Base-by-base conservation (phyloP, 768 basidiomycete species). In the Rhodocollybia butyracea region DNA sequence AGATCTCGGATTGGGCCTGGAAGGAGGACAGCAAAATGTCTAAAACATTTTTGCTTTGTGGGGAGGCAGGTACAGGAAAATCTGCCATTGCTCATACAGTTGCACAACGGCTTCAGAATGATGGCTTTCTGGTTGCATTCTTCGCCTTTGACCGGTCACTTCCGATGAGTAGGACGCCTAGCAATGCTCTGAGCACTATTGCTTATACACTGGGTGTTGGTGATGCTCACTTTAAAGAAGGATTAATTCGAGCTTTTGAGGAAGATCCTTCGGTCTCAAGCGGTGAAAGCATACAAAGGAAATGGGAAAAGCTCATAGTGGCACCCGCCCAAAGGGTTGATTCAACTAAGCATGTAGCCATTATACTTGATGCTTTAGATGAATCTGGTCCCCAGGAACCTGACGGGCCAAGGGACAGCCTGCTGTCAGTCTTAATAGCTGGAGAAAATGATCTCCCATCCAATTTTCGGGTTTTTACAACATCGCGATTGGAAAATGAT, bases 361-460 rank as follows among this genome's bases (percentile, higher is more conserved):
- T 47, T 22, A 34, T 47, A 21, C 27, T 47, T 47, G 46, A 47
- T 47, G 46, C 46, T 12, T 21, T 47, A 21, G 46, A 47, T 47
- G 46, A 47, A 47, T 47, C 22, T 19, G 30, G 27, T 7, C 5
- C 15, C 27, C 27, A 47, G 15, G n/a, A n/a, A 15, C 5, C 21
- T 8, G 21, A 43, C 26, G 46, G 19, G 3, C 46, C 46, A 34
- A 47, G 46, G 32, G 46, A 47, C 7, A 47, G 30, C 6, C 12
- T 47, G 19, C 46, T 47, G n/a, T 10, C 29, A 11, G 12, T 47
- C 12, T 13, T 47, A 2, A 19, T 47, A 5, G 22, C 30, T 34
- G 19, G 22, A 3, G 11, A 5, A 5, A 15, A 47, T 3, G 46
- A 34, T 6, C n/a, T 47, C 5, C 46, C 46, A 5, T n/a, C n/a